phyloP scores from a whole-genome alignment of 108 stramenopile genomes.

The Skeletonema marinoi region DNA sequence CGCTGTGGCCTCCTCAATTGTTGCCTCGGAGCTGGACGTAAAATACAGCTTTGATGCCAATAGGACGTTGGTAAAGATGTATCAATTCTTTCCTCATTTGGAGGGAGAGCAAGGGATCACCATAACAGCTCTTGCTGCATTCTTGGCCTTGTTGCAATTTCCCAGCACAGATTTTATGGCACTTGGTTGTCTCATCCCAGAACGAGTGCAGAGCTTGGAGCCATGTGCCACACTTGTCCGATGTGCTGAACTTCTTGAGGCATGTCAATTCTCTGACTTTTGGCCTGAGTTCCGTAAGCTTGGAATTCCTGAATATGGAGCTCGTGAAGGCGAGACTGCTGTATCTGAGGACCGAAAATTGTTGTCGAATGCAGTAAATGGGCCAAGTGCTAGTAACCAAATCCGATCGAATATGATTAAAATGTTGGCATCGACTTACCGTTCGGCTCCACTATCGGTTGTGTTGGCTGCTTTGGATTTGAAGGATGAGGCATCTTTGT shows the following conservation, averaged over 20 bases:
- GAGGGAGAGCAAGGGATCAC: slow-evolving; percentile 31
- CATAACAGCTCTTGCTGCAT: slow-evolving; percentile 45
- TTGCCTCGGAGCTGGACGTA: slow-evolving; percentile 36
- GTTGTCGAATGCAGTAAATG: slow-evolving; percentile 45
- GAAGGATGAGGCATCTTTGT: slow-evolving; percentile 47
- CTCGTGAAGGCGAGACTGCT: slow-evolving; percentile 46
- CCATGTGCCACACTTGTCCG: slow-evolving; percentile 66
- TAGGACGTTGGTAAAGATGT: slow-evolving; percentile 74
- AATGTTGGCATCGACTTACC: slow-evolving; percentile 72
- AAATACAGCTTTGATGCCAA: slow-evolving; percentile 81
- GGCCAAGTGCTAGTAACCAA: slow-evolving; percentile 35
- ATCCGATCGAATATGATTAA: slow-evolving; percentile 59
- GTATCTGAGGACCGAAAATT: slow-evolving; percentile 47
- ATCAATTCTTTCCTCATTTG: slow-evolving; percentile 75
- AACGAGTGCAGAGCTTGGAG: slow-evolving; percentile 57
- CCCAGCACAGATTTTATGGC: slow-evolving; percentile 76
- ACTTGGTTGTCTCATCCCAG: slow-evolving; percentile 72
- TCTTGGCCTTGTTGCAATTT: slow-evolving; percentile 71
- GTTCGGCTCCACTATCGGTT: slow-evolving; percentile 52
- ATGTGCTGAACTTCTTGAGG: slow-evolving; percentile 65
- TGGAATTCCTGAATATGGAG: slow-evolving; percentile 48
- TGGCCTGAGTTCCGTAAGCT: slow-evolving; percentile 65
- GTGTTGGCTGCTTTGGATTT: slow-evolving; percentile 64
- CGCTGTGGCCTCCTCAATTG: slow-evolving; percentile 53
- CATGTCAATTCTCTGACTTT: slow-evolving; percentile 80